Evolutionary conservation across 345 rosid species (phyloP).

Genomic region (Raphanus raphanistrum): DNA sequence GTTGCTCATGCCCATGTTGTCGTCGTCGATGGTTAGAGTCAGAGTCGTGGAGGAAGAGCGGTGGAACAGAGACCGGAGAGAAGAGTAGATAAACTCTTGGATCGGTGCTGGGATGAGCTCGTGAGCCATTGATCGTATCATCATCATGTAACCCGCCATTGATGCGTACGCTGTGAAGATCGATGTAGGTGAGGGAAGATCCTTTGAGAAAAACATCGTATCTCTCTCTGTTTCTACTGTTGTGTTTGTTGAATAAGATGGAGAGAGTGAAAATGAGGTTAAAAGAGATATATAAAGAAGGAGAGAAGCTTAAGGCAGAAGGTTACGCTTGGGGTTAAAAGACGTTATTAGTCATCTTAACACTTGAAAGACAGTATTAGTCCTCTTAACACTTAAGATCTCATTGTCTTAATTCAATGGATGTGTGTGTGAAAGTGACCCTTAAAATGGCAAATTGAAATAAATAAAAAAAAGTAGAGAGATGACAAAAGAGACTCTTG

Average conservation of each 20-base stretch:
- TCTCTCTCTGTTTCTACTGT: conserved; percentile 19
- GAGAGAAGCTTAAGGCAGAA: conserved; percentile 29
- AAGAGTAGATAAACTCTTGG: conserved; percentile 39
- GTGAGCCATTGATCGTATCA: conserved; percentile 50
- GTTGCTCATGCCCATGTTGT: conserved; percentile 45
- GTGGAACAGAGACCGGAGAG: conserved; percentile 41
- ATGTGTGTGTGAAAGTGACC: conserved; percentile 7
- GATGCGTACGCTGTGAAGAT: conserved; percentile 63
- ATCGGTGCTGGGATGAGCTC: conserved; percentile 53
- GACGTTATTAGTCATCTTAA: neutral
- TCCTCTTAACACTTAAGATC: conserved; percentile 2
- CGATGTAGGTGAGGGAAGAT: conserved; percentile 56
- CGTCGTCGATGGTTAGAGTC: conserved; percentile 53
- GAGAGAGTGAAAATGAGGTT: conserved; percentile 10
- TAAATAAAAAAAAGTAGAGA: neutral
- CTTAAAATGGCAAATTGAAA: neutral
- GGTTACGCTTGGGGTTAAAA: conserved; percentile 13
- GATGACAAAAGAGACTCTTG: conserved; percentile 20
- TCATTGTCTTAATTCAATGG: conserved; percentile 34
- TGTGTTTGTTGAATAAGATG: conserved; percentile 18
- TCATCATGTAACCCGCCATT: conserved; percentile 55
- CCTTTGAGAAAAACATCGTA: conserved; percentile 43
- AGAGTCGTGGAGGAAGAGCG: conserved; percentile 40
- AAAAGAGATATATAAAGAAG: conserved; percentile 26
- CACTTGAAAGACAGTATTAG: conserved; percentile 2